phyloP scores from a whole-genome alignment of 2,329 filamentous ascomycete genomes.

The Zopfia rhizophila region DNA sequence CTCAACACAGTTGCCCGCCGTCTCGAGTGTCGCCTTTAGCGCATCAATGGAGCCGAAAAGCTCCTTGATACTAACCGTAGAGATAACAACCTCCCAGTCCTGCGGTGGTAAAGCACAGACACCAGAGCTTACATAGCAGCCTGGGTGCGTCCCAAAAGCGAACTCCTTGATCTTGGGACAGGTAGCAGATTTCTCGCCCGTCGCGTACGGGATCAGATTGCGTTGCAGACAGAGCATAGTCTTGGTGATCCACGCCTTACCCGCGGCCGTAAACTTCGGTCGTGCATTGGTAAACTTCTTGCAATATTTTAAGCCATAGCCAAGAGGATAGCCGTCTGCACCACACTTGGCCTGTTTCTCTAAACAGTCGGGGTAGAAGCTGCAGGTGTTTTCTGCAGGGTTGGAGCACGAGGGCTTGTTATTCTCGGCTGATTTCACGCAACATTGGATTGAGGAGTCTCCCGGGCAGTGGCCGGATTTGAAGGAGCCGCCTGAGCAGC shows the following conservation, averaged over 20 bases:
- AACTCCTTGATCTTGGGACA: slow-evolving; percentile 15
- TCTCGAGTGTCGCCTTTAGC: slow-evolving; percentile 16
- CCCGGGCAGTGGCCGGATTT: slow-evolving; percentile 14
- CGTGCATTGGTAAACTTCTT: slow-evolving; percentile 26
- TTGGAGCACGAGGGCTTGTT: slow-evolving; percentile 19
- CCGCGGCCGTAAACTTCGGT: slow-evolving; percentile 23
- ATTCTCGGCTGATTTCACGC: slow-evolving; percentile 9
- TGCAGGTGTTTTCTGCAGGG: slow-evolving; percentile 34
- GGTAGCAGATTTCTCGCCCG: slow-evolving; percentile 11
- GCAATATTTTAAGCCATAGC: slow-evolving; percentile 40
- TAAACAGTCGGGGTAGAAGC: slow-evolving; percentile 34
- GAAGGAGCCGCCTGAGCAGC: slow-evolving; percentile 13
- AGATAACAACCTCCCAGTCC: slow-evolving; percentile 18
- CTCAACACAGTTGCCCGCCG: slow-evolving; percentile 12
- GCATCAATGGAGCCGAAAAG: slow-evolving; percentile 17
- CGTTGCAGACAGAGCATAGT: slow-evolving; percentile 42
- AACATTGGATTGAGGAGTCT: slow-evolving; percentile 12
- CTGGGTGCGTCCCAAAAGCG: slow-evolving; percentile 19
- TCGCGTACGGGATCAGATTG: slow-evolving; percentile 31
- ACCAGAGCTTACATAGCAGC: slow-evolving; percentile 19
- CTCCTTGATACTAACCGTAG: slow-evolving; percentile 16
- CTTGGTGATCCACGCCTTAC: slow-evolving; percentile 36
- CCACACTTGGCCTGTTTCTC: slow-evolving; percentile 15
- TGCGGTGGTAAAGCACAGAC: slow-evolving; percentile 13
- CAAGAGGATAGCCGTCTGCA: slow-evolving; percentile 14